phyloP scores from a whole-genome alignment of 805 yeast species.

The Kazachstania taianensis region DNA sequence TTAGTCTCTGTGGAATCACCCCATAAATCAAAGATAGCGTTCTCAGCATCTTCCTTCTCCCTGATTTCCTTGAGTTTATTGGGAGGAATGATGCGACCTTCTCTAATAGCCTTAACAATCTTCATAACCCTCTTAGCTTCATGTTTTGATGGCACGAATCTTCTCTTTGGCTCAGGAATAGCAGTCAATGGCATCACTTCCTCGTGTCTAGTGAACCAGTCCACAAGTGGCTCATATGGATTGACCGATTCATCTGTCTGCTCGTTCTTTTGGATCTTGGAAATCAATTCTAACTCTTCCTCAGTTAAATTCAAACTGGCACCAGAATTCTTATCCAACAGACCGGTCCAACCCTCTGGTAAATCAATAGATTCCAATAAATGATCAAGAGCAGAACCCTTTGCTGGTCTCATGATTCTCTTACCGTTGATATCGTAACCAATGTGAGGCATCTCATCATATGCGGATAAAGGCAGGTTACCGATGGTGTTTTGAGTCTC shows the following conservation, averaged over 20 bases:
- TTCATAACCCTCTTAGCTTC: conserved; percentile 96
- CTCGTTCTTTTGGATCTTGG: conserved; percentile 77
- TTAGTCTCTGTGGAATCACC: conserved; percentile 46
- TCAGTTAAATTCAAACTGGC: conserved; percentile 65
- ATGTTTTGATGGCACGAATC: conserved; percentile 93
- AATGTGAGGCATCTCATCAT: conserved; percentile 94
- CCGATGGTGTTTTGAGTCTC: conserved; percentile 86
- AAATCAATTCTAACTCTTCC: conserved; percentile 83
- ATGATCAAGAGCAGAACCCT: conserved; percentile 88
- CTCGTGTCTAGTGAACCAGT: conserved; percentile 83
- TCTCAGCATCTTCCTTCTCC: conserved; percentile 42
- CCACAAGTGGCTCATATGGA: conserved; percentile 89
- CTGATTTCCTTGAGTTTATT: conserved; percentile 41
- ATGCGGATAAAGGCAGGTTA: conserved; percentile 83
- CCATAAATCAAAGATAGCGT: conserved; percentile 74
- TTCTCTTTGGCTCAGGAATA: conserved; percentile 92
- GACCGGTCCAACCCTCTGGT: conserved; percentile 98
- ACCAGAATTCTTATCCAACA: conserved; percentile 85
- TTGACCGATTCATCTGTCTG: conserved; percentile 68
- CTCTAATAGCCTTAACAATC: conserved; percentile 90
- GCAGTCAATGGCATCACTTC: conserved; percentile 90
- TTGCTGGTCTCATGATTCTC: conserved; percentile 97
- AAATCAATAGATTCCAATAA: conserved; percentile 82
- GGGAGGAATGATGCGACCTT: conserved; percentile 84
- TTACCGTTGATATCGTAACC: conserved; percentile 97